These are phyloP conservation scores for Lepidium didymum DNA, from an alignment of 345 rosid genomes.

Conservation along the genomic window DNA sequence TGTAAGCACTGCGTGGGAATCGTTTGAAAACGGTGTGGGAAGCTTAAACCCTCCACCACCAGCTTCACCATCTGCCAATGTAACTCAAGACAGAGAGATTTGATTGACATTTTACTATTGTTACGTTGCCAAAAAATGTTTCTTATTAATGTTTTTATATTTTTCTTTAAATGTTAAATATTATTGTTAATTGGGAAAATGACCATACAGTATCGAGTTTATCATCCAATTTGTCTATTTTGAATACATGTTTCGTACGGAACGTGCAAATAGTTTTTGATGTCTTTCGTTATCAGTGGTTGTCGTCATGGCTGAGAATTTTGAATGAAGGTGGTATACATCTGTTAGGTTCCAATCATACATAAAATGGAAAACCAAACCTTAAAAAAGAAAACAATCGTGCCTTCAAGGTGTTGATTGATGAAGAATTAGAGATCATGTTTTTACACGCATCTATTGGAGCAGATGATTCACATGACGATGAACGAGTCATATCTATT, in stretches of 20 bases:
- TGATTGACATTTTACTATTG: slow-evolving; percentile 36
- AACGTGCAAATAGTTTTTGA: not conserved
- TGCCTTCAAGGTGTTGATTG: too few relatives aligned
- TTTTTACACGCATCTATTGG: too few relatives aligned
- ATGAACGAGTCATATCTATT: too few relatives aligned
- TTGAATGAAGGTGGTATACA: not conserved
- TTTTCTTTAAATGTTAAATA: not conserved
- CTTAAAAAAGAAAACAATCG: too few relatives aligned
- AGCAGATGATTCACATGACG: too few relatives aligned
- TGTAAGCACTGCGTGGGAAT: slow-evolving; percentile 72
- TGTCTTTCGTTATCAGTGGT: not conserved
- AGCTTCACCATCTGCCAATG: slow-evolving; percentile 39
- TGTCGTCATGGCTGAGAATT: too few relatives aligned
- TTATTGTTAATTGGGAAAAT: not conserved
- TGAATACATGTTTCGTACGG: not conserved
- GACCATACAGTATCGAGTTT: not conserved
- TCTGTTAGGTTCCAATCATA: not conserved
- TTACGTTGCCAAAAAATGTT: not conserved
- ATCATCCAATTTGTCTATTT: not conserved
- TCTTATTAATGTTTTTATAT: not conserved
- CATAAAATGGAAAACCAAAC: too few relatives aligned
- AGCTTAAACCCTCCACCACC: slow-evolving; percentile 64
- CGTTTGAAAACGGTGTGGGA: slow-evolving; percentile 63
- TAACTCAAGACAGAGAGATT: slow-evolving; percentile 66
- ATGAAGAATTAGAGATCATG: too few relatives aligned